Conservation (phyloP, 108 stramenopile species). For the Aurantiochytrium sp. region DNA sequence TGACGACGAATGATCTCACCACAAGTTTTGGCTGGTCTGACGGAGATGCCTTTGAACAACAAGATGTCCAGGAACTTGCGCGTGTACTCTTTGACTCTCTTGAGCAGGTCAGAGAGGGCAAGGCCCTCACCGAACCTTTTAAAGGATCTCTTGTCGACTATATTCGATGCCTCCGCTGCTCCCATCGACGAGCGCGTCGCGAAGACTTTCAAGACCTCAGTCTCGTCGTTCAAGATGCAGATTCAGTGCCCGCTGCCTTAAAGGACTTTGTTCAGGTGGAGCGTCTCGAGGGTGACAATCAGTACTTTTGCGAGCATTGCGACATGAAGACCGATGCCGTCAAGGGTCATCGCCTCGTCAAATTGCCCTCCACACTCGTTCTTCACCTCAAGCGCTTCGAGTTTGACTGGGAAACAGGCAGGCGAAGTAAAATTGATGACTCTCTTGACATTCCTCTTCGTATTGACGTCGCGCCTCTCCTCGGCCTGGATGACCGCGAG, state of each 20-base stretch:
- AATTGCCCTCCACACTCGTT: slow-evolving; percentile 39
- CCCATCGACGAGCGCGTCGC: slow-evolving; percentile 34
- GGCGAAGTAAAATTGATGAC: neutral
- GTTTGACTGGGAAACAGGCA: slow-evolving; percentile 29
- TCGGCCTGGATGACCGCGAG: neutral
- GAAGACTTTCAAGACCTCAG: slow-evolving; percentile 27
- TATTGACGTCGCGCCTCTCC: neutral
- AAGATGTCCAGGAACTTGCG: slow-evolving; percentile 43
- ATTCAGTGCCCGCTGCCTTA: slow-evolving; percentile 27
- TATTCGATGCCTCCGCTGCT: slow-evolving; percentile 29
- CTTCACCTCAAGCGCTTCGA: slow-evolving; percentile 53
- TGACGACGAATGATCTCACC: slow-evolving; percentile 32
- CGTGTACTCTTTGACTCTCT: slow-evolving; percentile 48
- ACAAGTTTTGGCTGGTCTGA: slow-evolving; percentile 42
- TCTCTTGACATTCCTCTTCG: neutral
- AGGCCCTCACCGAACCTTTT: neutral
- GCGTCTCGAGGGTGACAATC: slow-evolving; percentile 50
- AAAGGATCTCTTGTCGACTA: slow-evolving; percentile 39
- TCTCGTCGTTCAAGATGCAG: neutral
- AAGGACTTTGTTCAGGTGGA: slow-evolving; percentile 40
- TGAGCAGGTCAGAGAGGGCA: slow-evolving; percentile 11
- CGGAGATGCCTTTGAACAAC: slow-evolving; percentile 30
- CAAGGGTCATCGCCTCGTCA: slow-evolving; percentile 39
- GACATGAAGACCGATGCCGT: slow-evolving; percentile 34
- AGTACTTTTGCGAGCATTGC: slow-evolving; percentile 40